Base-by-base conservation (phyloP, 306 rosid genomes). In the Sicyos edulis region DNA sequence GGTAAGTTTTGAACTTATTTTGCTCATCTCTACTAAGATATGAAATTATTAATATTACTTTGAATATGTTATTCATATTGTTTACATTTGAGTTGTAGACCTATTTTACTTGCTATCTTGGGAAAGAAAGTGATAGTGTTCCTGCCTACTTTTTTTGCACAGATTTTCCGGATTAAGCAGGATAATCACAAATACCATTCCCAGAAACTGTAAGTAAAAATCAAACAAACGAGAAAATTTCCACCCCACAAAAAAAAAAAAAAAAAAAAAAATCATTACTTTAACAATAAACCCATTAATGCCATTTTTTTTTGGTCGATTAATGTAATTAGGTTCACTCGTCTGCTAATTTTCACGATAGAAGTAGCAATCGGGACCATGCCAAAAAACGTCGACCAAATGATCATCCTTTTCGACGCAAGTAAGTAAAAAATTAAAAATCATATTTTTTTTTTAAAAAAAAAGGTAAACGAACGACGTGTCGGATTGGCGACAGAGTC, bases 81-180 rank as follows among this genome's bases (percentile, higher is more conserved):
- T 26, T 40, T 40, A 40, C 8, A 4, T 1, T 7, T 2, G 29
- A 26, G 29, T 26, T 26, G 1, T 26, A 26, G 29, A 1, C 29
- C 29, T 26, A 26, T 26, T 26, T 26, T 26, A 3, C 6, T 74
- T n/a, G 19, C 24, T 37, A 11, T 13, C 6, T 1, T 49, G 10
- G 5, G 32, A 57, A 57, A 8, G 71, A 57, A 20, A 70, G 52
- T 20, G 54, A 22, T 62, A 34, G 6, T 7, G 6, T 7, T 47
- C 34, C 2, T 19, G 3, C 40, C 16, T 10, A 17, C 17, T 10
- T 29, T 52, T 52, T 17, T 51, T 70, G 22, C n/a, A 12, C 88
- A 93, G 99, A 87, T 91, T 77, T 91, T 95, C 76, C 85, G 97
- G 80, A 78, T 95, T 76, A 95, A 91, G 72, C 99, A 95, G 81